Evolutionary conservation across 768 basidiomycete genomes (phyloP).

Genomic region (Auriscalpium microsporum): DNA sequence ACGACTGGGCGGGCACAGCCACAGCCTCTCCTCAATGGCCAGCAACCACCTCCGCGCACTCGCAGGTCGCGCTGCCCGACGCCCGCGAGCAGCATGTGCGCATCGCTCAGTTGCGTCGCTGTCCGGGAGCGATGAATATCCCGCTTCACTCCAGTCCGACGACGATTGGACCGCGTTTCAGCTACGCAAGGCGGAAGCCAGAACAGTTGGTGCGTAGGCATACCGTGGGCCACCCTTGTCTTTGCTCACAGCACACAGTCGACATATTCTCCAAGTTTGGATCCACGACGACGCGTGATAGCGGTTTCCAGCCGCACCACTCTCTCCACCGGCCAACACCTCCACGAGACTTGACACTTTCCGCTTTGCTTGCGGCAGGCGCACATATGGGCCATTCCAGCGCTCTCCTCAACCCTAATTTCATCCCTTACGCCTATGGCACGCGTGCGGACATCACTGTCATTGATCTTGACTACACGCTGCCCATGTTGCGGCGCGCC

Average conservation of each 20-base stretch:
- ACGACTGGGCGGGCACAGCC: not conserved
- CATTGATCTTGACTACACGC: constrained; percentile 91
- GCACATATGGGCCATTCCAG: constrained; percentile 90
- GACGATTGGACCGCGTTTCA: constrained; percentile 65
- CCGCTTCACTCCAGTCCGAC: constrained; percentile 21
- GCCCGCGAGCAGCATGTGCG: no score
- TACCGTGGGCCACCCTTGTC: constrained; percentile 7
- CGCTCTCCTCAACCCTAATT: constrained; percentile 80
- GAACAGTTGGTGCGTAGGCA: constrained; percentile 40
- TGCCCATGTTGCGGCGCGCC: constrained; percentile 86
- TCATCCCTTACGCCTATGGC: constrained; percentile 89
- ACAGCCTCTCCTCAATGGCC: not conserved
- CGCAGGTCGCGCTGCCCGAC: not conserved
- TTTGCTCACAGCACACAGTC: constrained; percentile 28
- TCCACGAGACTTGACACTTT: constrained; percentile 65
- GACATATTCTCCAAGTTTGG: constrained; percentile 52
- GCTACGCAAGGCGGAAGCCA: constrained; percentile 44
- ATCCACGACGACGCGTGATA: constrained; percentile 64
- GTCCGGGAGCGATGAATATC: not conserved
- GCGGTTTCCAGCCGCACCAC: constrained; percentile 67
- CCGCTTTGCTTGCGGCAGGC: constrained; percentile 84
- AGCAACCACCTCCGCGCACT: constrained; percentile 1
- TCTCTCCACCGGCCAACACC: constrained; percentile 50
- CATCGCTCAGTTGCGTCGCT: no score
- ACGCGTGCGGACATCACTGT: constrained; percentile 82